phyloP scores from a whole-genome alignment of 345 rosid genomes.

The Sapria himalayana region DNA sequence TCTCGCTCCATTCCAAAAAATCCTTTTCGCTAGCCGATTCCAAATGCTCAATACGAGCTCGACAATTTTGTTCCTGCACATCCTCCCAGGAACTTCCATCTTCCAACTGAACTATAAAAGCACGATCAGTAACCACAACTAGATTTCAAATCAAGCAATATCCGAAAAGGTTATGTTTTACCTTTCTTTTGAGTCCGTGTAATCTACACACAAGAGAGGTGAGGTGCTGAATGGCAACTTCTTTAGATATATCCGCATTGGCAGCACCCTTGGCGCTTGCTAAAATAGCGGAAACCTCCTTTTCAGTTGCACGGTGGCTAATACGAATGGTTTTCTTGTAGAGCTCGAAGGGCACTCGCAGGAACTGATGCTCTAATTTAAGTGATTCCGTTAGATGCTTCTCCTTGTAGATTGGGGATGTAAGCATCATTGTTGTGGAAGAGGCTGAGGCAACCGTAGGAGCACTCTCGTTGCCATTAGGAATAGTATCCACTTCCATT shows the following conservation, averaged over 20 bases:
- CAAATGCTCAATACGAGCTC: slow-evolving; percentile 75
- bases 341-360: slow-evolving; percentile 90
- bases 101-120: slow-evolving; percentile 36
- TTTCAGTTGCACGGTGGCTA: slow-evolving; percentile 62
- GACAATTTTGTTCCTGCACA: slow-evolving; percentile 68
- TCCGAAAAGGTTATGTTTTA: slow-evolving; percentile 4
- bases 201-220: slow-evolving; percentile 66
- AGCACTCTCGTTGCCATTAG: slow-evolving; percentile 17
- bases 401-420: slow-evolving; percentile 26
- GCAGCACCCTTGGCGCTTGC: slow-evolving; percentile 40
- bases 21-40: slow-evolving; percentile 61
- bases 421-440: slow-evolving; percentile 7
- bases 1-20: slow-evolving; percentile 52
- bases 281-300: slow-evolving; percentile 54
- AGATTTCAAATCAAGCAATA: not conserved
- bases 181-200: slow-evolving; percentile 95
- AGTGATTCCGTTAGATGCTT: slow-evolving; percentile 59
- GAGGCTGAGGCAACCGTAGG: slow-evolving; percentile 7
- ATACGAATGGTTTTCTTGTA: slow-evolving; percentile 83
- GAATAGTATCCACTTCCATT: slow-evolving; percentile 14
- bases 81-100: slow-evolving; percentile 62
- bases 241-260: slow-evolving; percentile 33
- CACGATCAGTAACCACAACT: not conserved
- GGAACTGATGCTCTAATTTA: slow-evolving; percentile 79
- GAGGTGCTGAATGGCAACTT: slow-evolving; percentile 54